Conservation (phyloP, 2,329 filamentous ascomycete genomes). For the Trichoderma koningii region DNA sequence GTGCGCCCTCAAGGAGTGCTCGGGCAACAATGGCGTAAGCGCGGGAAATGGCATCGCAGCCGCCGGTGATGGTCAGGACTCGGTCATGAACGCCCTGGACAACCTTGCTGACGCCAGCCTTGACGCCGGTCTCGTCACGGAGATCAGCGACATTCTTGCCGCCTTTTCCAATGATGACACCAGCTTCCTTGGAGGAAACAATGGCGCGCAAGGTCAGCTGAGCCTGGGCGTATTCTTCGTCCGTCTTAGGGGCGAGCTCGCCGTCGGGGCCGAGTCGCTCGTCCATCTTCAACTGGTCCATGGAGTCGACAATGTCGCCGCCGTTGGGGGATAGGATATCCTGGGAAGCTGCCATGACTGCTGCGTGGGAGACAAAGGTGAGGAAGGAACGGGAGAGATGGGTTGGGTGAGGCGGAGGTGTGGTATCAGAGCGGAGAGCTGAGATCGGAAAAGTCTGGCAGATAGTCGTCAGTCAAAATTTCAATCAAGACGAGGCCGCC, state of each 20-base stretch:
- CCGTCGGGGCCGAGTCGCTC: constrained; percentile 72
- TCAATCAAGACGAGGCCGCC: not conserved
- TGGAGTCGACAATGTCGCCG: constrained; percentile 60
- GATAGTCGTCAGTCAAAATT: not conserved
- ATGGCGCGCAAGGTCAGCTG: constrained; percentile 95
- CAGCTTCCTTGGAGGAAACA: constrained; percentile 97
- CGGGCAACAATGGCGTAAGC: constrained; percentile 93
- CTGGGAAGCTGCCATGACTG: constrained; percentile 64
- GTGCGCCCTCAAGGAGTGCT: constrained; percentile 87
- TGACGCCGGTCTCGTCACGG: constrained; percentile 95
- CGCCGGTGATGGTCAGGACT: constrained; percentile 91
- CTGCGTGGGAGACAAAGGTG: constrained; percentile 15
- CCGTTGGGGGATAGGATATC: constrained; percentile 60
- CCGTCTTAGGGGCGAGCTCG: constrained; percentile 82
- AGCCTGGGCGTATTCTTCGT: constrained; percentile 92
- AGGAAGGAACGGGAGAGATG: constrained; percentile 11
- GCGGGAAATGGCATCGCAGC: constrained; percentile 83
- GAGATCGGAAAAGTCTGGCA: constrained; percentile 1
- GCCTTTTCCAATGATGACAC: constrained; percentile 97
- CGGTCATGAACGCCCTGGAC: constrained; percentile 97
- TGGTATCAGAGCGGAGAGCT: constrained; percentile 3
- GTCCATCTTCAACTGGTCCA: constrained; percentile 67
- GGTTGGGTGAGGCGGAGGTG: constrained; percentile 17
- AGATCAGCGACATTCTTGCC: constrained; percentile 98
- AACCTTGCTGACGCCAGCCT: constrained; percentile 97